Evolutionary conservation across 495 filamentous ascomycete genomes (phyloP), one percentile per base, ranked within the genome.

Genomic region (Aspergillus biplanus): DNA sequence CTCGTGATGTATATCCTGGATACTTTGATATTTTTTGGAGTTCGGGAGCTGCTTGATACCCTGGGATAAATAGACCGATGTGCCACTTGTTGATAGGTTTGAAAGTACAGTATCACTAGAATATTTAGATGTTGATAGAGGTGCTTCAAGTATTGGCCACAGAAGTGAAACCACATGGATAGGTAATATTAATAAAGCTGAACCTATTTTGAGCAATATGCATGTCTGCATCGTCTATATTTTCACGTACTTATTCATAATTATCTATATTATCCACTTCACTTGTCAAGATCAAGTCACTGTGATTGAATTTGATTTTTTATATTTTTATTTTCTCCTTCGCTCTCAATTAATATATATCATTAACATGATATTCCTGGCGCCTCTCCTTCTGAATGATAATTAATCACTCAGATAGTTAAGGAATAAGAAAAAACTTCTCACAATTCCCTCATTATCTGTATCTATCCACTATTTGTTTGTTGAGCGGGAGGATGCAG

Each of bases 31-130:
- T 65, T 65, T 46, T 64, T 27, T 54, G 68, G 68, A 66, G 68
- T 71, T 71, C 62, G 64, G 65, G 61, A 64, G n/a, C 46, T 68
- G 59, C 52, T 68, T 64, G 69, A 72, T 72, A 72, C 69, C 69
- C 69, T 62, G 66, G 69, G 65, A 60, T 42, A 58, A 54, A 71
- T 67, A 67, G 63, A 68, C 61, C 44, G 58, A 56, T 46, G 53
- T 66, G 42, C 58, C 44, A 37, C 47, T 61, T 46, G 33, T 52
- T 60, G 31, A 52, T 62, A 49, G 46, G 56, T 52, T 65, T 59
- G 52, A 47, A 34, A 59, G 52, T 59, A 64, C 57, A 57, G 35
- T 15, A 42, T 57, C 52, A 37, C 56, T 49, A 47, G 11, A 39
- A 55, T 39, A 34, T 55, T 42, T 71, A 65, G 60, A 68, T 55